These are phyloP conservation scores for Glaciozyma martinii DNA, from an alignment of 768 basidiomycete species.

Conservation along the genomic window DNA sequence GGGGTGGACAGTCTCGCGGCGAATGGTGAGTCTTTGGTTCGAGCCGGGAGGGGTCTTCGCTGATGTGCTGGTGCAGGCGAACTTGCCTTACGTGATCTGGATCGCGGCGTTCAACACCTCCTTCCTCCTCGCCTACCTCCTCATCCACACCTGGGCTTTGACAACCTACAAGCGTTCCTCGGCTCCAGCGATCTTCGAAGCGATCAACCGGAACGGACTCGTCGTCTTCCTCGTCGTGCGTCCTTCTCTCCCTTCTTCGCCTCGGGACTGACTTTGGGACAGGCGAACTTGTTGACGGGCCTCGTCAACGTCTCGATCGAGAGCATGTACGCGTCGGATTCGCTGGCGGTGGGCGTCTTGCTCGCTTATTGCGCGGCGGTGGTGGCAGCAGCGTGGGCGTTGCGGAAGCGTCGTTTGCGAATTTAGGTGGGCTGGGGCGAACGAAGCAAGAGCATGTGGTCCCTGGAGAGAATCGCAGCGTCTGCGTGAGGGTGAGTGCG, in stretches of 20 bases:
- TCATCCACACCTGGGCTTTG: slow-evolving; percentile 62
- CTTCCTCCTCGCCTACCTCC: slow-evolving; percentile 70
- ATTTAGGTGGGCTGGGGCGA: slow-evolving; percentile 18
- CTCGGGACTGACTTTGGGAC: neutral
- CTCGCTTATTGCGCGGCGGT: slow-evolving; percentile 53
- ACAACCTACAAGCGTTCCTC: slow-evolving; percentile 30
- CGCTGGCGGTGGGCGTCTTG: slow-evolving; percentile 56
- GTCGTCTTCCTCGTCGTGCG: slow-evolving; percentile 70
- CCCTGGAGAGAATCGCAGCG: no score
- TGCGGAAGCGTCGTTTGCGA: slow-evolving; percentile 30
- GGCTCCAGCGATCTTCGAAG: slow-evolving; percentile 53
- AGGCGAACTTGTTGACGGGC: slow-evolving; percentile 86
- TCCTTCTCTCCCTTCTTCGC: slow-evolving; percentile 16
- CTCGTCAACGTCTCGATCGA: slow-evolving; percentile 65
- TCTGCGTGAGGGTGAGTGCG: no score
- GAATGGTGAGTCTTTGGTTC: slow-evolving; percentile 48
- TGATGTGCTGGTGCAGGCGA: slow-evolving; percentile 50
- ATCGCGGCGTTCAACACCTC: slow-evolving; percentile 76
- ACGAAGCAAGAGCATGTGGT: no score
- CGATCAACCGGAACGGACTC: slow-evolving; percentile 73
- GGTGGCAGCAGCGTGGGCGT: slow-evolving; percentile 39
- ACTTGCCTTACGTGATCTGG: slow-evolving; percentile 83
- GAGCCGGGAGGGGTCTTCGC: neutral
- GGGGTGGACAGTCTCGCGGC: slow-evolving; percentile 48
- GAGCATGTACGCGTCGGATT: slow-evolving; percentile 67